Percentiles rank a stretch among this genome's conserved stretches.
These are phyloP conservation scores for Paradendryphiella salina DNA, from an alignment of 2,329 filamentous ascomycete species.

Conservation along the genomic window DNA sequence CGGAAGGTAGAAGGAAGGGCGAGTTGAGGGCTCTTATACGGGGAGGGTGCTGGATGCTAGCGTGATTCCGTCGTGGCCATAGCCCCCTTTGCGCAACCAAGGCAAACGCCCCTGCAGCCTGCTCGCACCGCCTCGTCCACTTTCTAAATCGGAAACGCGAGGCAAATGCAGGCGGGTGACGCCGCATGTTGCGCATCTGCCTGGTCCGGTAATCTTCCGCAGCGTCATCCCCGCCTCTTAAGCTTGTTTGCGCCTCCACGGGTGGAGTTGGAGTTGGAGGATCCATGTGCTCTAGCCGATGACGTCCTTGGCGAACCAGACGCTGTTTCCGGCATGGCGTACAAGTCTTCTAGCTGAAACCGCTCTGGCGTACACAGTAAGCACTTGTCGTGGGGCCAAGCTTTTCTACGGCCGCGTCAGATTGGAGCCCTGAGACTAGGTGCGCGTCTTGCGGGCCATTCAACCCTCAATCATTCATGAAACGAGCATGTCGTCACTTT, in stretches of 20 bases:
- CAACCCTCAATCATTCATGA: no score
- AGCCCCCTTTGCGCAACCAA: conserved; percentile 26
- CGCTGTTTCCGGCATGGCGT: conserved; percentile 5
- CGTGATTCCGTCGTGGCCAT: conserved; percentile 6
- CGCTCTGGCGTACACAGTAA: background rate
- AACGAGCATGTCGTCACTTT: no score
- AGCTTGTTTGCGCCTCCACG: background rate
- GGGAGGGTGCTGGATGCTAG: conserved; percentile 15
- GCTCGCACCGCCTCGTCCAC: conserved; percentile 29
- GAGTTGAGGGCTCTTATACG: conserved; percentile 23
- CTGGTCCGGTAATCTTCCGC: background rate
- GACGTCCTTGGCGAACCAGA: background rate
- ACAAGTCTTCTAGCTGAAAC: conserved; percentile 4
- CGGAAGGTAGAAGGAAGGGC: conserved; percentile 14
- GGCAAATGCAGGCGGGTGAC: conserved; percentile 19
- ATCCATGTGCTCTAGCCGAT: background rate
- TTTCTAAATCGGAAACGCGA: conserved; percentile 20
- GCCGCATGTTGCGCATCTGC: conserved; percentile 24
- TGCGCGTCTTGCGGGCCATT: no score
- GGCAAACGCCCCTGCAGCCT: conserved; percentile 20
- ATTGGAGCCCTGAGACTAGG: no score
- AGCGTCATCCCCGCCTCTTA: background rate
- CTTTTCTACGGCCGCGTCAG: background rate
- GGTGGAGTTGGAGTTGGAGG: background rate
- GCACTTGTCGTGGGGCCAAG: conserved; percentile 8